A percentile compares a stretch with the other conserved stretches of the same genome.
Conservation (phyloP, 1,139 yeast genomes). For the Hemisphaericaspora xylanilytica region DNA sequence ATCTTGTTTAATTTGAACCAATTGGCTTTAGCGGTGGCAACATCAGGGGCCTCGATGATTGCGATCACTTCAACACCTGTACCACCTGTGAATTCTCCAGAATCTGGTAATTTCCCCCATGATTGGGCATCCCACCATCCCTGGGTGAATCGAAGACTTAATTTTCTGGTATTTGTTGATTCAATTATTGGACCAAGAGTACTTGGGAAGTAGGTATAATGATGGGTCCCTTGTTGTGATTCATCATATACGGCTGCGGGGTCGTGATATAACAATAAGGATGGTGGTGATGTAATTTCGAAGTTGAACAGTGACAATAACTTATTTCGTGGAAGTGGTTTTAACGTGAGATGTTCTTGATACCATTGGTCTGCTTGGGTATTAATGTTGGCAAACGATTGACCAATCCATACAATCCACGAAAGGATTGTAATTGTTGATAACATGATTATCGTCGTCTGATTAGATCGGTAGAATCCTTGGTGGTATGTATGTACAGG, state of each 20-base stretch:
- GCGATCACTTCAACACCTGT: constrained; percentile 97
- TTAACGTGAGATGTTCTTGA: constrained; percentile 56
- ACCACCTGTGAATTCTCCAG: constrained; percentile 81
- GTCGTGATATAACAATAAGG: constrained; percentile 27
- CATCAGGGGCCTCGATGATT: constrained; percentile 61
- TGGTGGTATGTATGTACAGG: no score
- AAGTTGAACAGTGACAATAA: constrained; percentile 69
- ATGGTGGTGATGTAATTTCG: constrained; percentile 51
- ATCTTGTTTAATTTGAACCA: constrained; percentile 78
- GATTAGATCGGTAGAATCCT: no score
- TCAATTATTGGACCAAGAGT: constrained; percentile 76
- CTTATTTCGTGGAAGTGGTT: constrained; percentile 70
- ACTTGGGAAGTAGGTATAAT: constrained; percentile 77
- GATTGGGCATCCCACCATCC: constrained; percentile 94
- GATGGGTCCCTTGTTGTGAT: constrained; percentile 21
- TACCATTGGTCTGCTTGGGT: constrained; percentile 24
- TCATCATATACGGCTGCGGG: background rate
- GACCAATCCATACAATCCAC: background rate
- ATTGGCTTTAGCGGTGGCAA: constrained; percentile 53
- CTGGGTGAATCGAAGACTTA: constrained; percentile 83
- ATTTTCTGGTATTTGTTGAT: constrained; percentile 63
- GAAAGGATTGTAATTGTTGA: background rate
- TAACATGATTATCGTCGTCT: background rate
- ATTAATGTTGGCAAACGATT: background rate
- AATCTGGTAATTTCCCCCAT: constrained; percentile 81